Conservation (phyloP, 257 asterid genomes). For the Eustoma russellianum region DNA sequence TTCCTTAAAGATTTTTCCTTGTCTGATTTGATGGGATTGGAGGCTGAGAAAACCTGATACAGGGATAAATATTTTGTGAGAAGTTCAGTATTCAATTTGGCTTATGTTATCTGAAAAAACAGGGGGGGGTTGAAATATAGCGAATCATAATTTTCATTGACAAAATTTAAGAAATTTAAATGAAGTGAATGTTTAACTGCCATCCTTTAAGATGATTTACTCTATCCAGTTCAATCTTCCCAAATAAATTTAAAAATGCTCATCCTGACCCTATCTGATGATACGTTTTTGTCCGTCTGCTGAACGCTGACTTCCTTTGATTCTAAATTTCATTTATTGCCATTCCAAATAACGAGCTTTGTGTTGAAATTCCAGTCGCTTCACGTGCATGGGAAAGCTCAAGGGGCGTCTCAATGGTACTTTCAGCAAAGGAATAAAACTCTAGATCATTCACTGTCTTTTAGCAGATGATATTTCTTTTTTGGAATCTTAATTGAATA, state of each 20-base stretch:
- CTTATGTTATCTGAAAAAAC: no score
- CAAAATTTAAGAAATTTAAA: no score
- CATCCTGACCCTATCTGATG: neutral
- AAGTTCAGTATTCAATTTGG: no score
- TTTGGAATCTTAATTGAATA: constrained; percentile 1
- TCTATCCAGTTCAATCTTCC: neutral
- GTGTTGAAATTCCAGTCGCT: constrained; percentile 35
- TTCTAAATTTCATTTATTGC: neutral
- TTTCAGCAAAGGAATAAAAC: neutral
- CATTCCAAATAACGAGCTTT: neutral
- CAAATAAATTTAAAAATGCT: neutral
- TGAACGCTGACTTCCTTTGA: neutral
- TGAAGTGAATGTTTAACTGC: no score
- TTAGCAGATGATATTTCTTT: neutral
- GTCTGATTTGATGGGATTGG: no score
- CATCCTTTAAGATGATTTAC: neutral
- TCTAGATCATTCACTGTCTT: neutral
- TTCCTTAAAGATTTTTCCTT: no score
- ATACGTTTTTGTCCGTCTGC: neutral
- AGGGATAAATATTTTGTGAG: no score
- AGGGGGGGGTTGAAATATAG: no score
- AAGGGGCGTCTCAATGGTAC: constrained; percentile 61
- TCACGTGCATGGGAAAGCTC: constrained; percentile 91
- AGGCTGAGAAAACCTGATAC: no score
- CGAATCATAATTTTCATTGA: no score